These are phyloP conservation scores for Ramularia endophylla DNA, from an alignment of 2,329 filamentous ascomycete species.

Conservation along the genomic window DNA sequence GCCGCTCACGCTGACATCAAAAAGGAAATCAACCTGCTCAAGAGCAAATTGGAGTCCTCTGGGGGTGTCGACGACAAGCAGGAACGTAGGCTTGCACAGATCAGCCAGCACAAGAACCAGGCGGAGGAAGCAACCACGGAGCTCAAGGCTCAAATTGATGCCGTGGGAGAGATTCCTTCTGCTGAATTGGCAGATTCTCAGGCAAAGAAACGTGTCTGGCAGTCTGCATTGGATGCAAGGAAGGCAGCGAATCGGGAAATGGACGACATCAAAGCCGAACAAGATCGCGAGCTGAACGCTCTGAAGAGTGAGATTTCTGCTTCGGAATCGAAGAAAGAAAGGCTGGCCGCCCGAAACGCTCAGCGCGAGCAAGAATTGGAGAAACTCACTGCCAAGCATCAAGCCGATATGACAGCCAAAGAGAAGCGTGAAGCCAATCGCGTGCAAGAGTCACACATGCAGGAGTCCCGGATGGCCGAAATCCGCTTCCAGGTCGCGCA, in stretches of 20 bases:
- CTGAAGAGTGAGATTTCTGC: slow-evolving; percentile 59
- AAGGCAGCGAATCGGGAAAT: slow-evolving; percentile 50
- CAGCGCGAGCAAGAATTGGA: slow-evolving; percentile 69
- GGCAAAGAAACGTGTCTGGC: slow-evolving; percentile 52
- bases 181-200: slow-evolving; percentile 56
- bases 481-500: slow-evolving; percentile 34
- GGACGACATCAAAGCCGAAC: slow-evolving; percentile 55
- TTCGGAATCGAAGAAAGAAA: slow-evolving; percentile 64
- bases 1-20: slow-evolving; percentile 59
- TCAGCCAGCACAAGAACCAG: slow-evolving; percentile 66
- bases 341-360: slow-evolving; percentile 62
- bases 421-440: slow-evolving; percentile 31
- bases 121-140: slow-evolving; percentile 56
- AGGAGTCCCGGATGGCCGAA: slow-evolving; percentile 36
- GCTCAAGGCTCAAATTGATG: slow-evolving; percentile 56
- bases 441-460: slow-evolving; percentile 19
- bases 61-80: slow-evolving; percentile 72
- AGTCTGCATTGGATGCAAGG: slow-evolving; percentile 48
- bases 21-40: slow-evolving; percentile 67
- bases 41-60: slow-evolving; percentile 57
- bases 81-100: slow-evolving; percentile 68
- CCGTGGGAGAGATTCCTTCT: slow-evolving; percentile 57
- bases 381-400: slow-evolving; percentile 64
- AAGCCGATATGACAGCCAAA: slow-evolving; percentile 37
- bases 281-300: slow-evolving; percentile 57